Evolutionary conservation across 352 stramenopile genomes (phyloP).

Genomic region (Globisporangium echinulatum): DNA sequence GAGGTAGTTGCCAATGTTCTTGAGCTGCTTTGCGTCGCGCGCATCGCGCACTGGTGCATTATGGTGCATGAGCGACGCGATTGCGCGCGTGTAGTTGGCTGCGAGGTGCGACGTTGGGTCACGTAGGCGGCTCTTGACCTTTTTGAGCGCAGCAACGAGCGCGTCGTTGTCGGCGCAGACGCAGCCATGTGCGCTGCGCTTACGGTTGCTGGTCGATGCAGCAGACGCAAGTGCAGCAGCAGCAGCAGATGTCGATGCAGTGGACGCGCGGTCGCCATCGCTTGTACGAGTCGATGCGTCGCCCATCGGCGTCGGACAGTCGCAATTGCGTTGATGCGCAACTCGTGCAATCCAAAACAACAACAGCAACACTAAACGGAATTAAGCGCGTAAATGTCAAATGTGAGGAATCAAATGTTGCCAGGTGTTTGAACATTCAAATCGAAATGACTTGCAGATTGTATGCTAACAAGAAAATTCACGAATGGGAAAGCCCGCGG

Average conservation of each 20-base stretch:
- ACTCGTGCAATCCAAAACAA: background rate
- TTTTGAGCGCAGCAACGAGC: slow-evolving; percentile 67
- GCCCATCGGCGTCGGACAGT: background rate
- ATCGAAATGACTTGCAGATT: background rate
- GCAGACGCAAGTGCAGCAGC: background rate
- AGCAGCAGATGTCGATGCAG: background rate
- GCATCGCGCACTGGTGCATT: slow-evolving; percentile 32
- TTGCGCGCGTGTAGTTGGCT: slow-evolving; percentile 61
- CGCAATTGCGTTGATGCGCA: background rate
- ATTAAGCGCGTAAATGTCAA: background rate
- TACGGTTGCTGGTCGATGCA: slow-evolving; percentile 24
- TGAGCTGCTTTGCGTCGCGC: slow-evolving; percentile 55
- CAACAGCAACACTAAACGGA: too few species aligned
- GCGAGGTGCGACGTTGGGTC: slow-evolving; percentile 56
- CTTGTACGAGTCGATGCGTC: background rate
- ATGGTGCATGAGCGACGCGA: slow-evolving; percentile 60
- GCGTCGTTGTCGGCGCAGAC: slow-evolving; percentile 52
- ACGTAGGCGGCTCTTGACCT: slow-evolving; percentile 40
- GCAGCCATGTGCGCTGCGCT: slow-evolving; percentile 41
- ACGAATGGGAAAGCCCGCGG: too few species aligned
- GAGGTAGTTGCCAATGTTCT: slow-evolving; percentile 81
- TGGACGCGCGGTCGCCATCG: background rate
- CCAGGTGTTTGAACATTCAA: slow-evolving; percentile 25
- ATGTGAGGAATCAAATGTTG: background rate
- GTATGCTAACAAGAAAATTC: background rate